phyloP scores from a whole-genome alignment of 768 basidiomycete genomes.

The Mycena olivaceomarginata region DNA sequence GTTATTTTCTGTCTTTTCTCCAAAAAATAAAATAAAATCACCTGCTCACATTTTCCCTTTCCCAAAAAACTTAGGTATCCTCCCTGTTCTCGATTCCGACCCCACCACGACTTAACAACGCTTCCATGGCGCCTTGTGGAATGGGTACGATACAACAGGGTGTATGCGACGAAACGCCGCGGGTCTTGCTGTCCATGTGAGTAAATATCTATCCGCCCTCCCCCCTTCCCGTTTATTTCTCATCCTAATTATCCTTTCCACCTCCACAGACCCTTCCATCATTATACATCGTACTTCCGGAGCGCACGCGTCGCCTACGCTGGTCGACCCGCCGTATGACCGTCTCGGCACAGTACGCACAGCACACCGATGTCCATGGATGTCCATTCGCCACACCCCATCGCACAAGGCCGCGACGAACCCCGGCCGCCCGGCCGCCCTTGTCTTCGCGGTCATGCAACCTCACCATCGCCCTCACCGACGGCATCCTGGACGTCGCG shows the following conservation, averaged over 20 bases:
- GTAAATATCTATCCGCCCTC: background rate
- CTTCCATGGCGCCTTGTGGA: conserved; percentile 8
- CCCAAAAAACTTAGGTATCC: background rate
- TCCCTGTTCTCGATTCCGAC: too few species aligned
- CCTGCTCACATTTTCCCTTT: background rate
- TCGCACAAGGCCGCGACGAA: too few species aligned
- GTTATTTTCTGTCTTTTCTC: background rate
- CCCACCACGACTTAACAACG: background rate
- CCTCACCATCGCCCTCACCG: background rate
- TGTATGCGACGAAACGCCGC: background rate
- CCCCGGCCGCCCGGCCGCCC: too few species aligned
- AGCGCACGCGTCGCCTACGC: background rate
- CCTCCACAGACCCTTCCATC: conserved; percentile 11
- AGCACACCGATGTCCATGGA: background rate
- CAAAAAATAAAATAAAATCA: too few species aligned
- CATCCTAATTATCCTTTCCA: conserved; percentile 21
- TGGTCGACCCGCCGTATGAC: background rate
- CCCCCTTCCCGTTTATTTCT: conserved; percentile 9
- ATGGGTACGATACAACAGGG: background rate
- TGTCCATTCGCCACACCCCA: too few species aligned
- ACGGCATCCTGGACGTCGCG: too few species aligned
- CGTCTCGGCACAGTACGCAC: background rate
- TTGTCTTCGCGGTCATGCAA: background rate
- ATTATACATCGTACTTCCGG: background rate
- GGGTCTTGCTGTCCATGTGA: conserved; percentile 13